Conservation (phyloP, 805 yeast species). For the Wickerhamomyces queroliae region DNA sequence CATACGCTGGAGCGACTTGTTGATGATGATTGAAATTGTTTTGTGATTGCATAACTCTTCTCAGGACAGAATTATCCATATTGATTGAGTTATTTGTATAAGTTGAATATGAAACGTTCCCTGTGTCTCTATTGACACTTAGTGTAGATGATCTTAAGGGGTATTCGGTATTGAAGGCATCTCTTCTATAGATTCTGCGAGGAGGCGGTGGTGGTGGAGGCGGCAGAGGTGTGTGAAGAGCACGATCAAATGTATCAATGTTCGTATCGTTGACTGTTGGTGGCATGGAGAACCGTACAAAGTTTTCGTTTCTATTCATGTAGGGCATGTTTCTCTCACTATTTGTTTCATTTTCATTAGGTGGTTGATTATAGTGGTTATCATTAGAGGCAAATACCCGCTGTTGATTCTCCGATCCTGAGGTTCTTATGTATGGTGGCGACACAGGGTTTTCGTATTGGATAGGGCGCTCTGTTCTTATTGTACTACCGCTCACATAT, state of each 20-base stretch:
- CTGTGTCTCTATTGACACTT: slow-evolving; percentile 1
- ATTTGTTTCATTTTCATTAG: too few relatives aligned
- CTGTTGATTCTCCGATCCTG: too few relatives aligned
- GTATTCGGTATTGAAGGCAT: not conserved
- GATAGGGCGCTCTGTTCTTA: too few relatives aligned
- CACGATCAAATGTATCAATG: not conserved
- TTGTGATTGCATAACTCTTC: slow-evolving; percentile 1
- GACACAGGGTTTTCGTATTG: too few relatives aligned
- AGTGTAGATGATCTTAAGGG: not conserved
- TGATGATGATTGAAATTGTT: slow-evolving; percentile 1
- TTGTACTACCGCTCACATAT: too few relatives aligned
- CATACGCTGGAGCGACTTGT: not conserved
- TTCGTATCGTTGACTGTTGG: not conserved
- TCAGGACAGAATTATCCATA: not conserved
- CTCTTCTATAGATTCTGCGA: not conserved
- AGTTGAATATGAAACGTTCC: not conserved
- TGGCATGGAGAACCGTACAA: not conserved
- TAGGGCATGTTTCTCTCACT: not conserved
- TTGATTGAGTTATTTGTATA: not conserved
- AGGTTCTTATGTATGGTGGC: too few relatives aligned
- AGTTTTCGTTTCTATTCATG: not conserved
- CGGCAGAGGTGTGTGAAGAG: not conserved
- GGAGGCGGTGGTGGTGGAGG: not conserved
- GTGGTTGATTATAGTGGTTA: too few relatives aligned
- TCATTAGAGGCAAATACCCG: too few relatives aligned